A percentile compares a stretch with the other conserved stretches of the same genome.
phyloP scores from a whole-genome alignment of 257 asterid genomes.

The Paulownia fortunei region DNA sequence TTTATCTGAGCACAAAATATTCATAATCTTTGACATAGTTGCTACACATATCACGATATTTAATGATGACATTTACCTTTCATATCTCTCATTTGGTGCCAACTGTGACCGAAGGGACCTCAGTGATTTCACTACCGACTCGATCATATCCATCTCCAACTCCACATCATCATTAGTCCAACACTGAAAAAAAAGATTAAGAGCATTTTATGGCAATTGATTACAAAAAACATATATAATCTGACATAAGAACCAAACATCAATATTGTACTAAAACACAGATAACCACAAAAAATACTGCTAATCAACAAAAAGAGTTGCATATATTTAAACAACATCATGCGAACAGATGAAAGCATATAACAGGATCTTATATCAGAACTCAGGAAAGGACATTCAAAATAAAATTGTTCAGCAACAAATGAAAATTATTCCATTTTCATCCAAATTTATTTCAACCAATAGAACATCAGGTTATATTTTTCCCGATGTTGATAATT shows the following conservation, averaged over 20 bases:
- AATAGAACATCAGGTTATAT: too few relatives aligned
- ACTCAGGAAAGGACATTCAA: too few relatives aligned
- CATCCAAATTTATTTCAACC: too few relatives aligned
- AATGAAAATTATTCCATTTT: not conserved
- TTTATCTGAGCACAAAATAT: not conserved
- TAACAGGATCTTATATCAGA: too few relatives aligned
- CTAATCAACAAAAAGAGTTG: too few relatives aligned
- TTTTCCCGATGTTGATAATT: too few relatives aligned
- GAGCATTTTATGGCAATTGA: not conserved
- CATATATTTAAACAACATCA: not conserved
- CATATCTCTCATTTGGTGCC: constrained; percentile 72
- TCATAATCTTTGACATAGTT: not conserved
- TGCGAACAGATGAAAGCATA: not conserved
- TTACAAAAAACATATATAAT: not conserved
- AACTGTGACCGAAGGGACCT: constrained; percentile 78
- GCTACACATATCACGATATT: constrained; percentile 10
- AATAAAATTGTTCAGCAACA: not conserved
- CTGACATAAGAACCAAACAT: not conserved
- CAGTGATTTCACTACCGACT: constrained; percentile 69
- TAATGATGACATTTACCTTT: constrained; percentile 62
- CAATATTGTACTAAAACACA: not conserved
- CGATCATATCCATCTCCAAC: constrained; percentile 74
- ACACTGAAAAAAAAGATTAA: constrained; percentile 47
- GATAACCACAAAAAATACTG: too few relatives aligned
- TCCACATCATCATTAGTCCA: constrained; percentile 79